phyloP scores from a whole-genome alignment of 192 early-diverging fungal species.

The Coemansia javaensis region DNA sequence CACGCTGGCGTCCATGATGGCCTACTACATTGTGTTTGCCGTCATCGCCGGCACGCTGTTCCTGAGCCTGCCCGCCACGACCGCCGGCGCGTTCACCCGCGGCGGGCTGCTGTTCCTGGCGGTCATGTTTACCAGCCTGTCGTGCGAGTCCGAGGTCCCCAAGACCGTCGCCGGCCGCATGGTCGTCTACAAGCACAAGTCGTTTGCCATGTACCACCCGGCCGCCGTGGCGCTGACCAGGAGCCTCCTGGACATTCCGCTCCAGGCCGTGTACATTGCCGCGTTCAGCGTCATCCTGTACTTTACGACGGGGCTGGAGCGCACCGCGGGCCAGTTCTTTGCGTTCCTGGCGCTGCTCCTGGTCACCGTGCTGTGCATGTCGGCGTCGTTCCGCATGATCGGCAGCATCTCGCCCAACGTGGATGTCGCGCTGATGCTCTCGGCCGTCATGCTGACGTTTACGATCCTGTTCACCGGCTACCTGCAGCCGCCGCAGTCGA shows the following conservation, averaged over 20 bases:
- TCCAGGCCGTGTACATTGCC: slow-evolving; percentile 47
- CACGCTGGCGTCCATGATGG: slow-evolving; percentile 52
- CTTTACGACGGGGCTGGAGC: slow-evolving; percentile 54
- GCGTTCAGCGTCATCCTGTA: slow-evolving; percentile 57
- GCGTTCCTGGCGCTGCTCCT: slow-evolving; percentile 57
- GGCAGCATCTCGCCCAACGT: slow-evolving; percentile 56
- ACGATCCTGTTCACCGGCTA: slow-evolving; percentile 59
- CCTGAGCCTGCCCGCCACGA: slow-evolving; percentile 54
- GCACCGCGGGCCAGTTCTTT: slow-evolving; percentile 51
- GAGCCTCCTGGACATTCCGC: slow-evolving; percentile 40
- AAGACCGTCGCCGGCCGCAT: slow-evolving; percentile 64
- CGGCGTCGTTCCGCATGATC: slow-evolving; percentile 54
- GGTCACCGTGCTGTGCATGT: slow-evolving; percentile 42
- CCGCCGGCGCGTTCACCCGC: slow-evolving; percentile 60
- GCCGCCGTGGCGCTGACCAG: slow-evolving; percentile 23
- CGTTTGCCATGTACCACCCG: slow-evolving; percentile 54
- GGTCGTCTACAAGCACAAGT: slow-evolving; percentile 76
- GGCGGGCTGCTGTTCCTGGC: slow-evolving; percentile 51
- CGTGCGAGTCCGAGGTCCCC: slow-evolving; percentile 66
- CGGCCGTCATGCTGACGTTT: slow-evolving; percentile 55
- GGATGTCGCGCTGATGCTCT: slow-evolving; percentile 55
- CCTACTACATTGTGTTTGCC: slow-evolving; percentile 62
- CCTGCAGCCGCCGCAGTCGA: slow-evolving; percentile 51
- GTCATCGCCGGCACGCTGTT: slow-evolving; percentile 70
- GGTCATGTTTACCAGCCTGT: slow-evolving; percentile 63